Percentiles rank a stretch among this genome's conserved stretches.
phyloP scores from a whole-genome alignment of 2,329 filamentous ascomycete species.

The Talaromyces sp. region DNA sequence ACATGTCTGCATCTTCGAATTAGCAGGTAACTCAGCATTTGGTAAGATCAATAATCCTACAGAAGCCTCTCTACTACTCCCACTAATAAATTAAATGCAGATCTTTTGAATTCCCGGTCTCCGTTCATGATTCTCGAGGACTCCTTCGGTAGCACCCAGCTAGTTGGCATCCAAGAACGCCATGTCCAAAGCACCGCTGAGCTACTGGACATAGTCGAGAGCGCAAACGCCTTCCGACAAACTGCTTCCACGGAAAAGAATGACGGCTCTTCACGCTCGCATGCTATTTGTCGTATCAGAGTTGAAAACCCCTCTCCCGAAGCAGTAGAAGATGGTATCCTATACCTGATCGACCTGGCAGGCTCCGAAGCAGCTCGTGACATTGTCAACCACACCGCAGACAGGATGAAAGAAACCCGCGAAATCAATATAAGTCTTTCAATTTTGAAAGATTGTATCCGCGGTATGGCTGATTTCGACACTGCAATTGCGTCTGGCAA shows the following conservation, averaged over 20 bases:
- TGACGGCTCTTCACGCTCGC: conserved; percentile 86
- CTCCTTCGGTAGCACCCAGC: conserved; percentile 71
- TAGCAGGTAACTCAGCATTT: conserved; percentile 91
- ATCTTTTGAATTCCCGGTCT: conserved; percentile 66
- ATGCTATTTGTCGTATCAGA: conserved; percentile 69
- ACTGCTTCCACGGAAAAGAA: conserved; percentile 97
- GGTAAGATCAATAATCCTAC: conserved; percentile 36
- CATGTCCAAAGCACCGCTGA: conserved; percentile 77
- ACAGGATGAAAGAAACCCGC: conserved; percentile 51
- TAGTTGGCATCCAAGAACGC: conserved; percentile 90
- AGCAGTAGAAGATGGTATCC: conserved; percentile 66
- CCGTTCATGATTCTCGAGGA: conserved; percentile 59
- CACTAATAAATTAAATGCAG: neutral
- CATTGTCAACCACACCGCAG: conserved; percentile 41
- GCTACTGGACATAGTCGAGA: conserved; percentile 79
- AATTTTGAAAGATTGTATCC: conserved; percentile 57
- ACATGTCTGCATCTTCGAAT: conserved; percentile 90
- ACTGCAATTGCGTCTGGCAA: neutral
- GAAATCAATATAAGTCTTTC: conserved; percentile 56
- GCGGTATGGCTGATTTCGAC: conserved; percentile 46
- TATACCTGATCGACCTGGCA: conserved; percentile 89
- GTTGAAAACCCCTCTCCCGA: conserved; percentile 10
- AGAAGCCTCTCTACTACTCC: neutral
- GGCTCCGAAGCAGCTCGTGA: conserved; percentile 61
- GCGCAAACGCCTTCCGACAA: conserved; percentile 82